Evolutionary conservation across 1,139 yeast genomes (phyloP).

Genomic region (Yamadazyma diddensiae): DNA sequence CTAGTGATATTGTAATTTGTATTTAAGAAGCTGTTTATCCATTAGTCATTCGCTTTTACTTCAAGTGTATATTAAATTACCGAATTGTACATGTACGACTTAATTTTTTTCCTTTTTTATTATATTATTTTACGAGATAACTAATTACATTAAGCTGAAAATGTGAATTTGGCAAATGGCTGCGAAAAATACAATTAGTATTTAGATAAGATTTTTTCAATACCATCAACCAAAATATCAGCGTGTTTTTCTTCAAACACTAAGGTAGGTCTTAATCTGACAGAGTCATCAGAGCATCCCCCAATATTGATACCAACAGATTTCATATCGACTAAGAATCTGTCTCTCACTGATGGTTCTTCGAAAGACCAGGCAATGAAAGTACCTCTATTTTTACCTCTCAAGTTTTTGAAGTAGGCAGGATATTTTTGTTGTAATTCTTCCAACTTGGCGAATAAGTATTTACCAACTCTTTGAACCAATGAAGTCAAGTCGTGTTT

Average conservation of each 20-base stretch:
- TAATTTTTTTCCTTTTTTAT: too few relatives aligned
- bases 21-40: too few relatives aligned
- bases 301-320: slow-evolving; percentile 65
- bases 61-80: too few relatives aligned
- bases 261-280: slow-evolving; percentile 70
- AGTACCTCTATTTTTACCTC: slow-evolving; percentile 69
- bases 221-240: slow-evolving; percentile 52
- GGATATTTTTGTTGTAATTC: slow-evolving; percentile 44
- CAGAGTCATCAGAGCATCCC: slow-evolving; percentile 65
- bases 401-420: slow-evolving; percentile 45
- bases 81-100: too few relatives aligned
- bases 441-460: slow-evolving; percentile 49
- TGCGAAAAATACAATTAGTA: too few relatives aligned
- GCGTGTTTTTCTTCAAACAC: slow-evolving; percentile 67
- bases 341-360: slow-evolving; percentile 45
- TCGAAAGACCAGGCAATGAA: slow-evolving; percentile 74
- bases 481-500: slow-evolving; percentile 50
- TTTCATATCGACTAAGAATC: slow-evolving; percentile 48
- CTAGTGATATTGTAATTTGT: too few relatives aligned
- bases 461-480: slow-evolving; percentile 58
- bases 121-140: too few relatives aligned
- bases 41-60: too few relatives aligned
- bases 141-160: too few relatives aligned
- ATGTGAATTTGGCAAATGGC: too few relatives aligned
- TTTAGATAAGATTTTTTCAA: slow-evolving; percentile 46